Percentiles rank a stretch among this genome's conserved stretches.
Conservation (phyloP, 441 rosid genomes). For the Pelargonium myrrhifolium region DNA sequence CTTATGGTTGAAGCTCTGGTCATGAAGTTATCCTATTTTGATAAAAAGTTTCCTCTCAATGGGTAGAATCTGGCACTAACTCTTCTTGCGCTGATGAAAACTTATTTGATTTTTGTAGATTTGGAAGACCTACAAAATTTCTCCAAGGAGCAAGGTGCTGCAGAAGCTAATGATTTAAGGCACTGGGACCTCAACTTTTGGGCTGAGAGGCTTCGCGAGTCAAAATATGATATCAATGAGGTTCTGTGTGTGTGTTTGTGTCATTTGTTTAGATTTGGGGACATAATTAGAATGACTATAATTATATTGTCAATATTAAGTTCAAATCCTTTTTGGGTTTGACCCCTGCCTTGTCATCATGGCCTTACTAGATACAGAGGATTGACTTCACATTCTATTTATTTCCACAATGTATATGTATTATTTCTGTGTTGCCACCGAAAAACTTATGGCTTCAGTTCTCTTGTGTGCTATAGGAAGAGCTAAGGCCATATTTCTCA, state of each 20-base stretch:
- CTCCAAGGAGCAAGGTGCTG: conserved; percentile 61
- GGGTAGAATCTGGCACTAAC: background rate
- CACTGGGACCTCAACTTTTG: conserved; percentile 88
- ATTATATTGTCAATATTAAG: background rate
- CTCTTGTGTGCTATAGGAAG: conserved; percentile 48
- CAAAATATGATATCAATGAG: conserved; percentile 84
- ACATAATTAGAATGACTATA: background rate
- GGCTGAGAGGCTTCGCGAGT: conserved; percentile 96
- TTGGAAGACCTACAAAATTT: conserved; percentile 68
- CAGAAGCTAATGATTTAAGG: conserved; percentile 55
- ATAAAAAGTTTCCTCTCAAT: background rate
- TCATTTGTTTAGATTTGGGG: background rate
- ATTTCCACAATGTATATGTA: background rate
- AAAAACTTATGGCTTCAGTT: conserved; percentile 14
- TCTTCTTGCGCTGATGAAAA: background rate
- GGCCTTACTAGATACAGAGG: background rate
- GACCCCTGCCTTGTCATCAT: background rate
- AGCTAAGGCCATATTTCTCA: conserved; percentile 83
- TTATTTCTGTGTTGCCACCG: conserved; percentile 1
- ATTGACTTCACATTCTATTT: background rate
- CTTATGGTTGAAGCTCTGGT: background rate
- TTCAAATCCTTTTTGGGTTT: background rate
- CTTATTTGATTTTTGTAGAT: conserved; percentile 37
- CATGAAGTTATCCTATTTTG: background rate
- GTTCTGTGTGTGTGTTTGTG: conserved; percentile 27